Conservation (phyloP, 2,329 filamentous ascomycete species). For the Byssoonygena ceratinophila region DNA sequence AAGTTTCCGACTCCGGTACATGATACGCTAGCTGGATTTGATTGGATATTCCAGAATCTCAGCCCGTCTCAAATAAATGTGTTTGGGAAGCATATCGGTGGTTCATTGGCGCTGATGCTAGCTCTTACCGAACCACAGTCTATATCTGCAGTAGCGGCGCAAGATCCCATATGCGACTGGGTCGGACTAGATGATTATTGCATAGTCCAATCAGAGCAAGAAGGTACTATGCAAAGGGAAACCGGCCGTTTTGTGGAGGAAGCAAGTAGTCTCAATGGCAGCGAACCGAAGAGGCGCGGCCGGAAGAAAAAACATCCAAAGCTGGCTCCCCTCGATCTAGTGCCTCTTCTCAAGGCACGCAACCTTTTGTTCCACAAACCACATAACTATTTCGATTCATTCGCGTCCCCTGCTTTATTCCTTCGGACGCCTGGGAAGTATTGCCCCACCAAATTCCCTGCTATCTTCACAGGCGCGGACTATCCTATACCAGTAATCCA, state of each 20-base stretch:
- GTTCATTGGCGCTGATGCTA: conserved; percentile 36
- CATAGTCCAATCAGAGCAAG: conserved; percentile 12
- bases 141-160: conserved; percentile 26
- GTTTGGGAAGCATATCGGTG: conserved; percentile 31
- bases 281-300: conserved; percentile 10
- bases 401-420: conserved; percentile 36
- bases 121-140: conserved; percentile 32
- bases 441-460: conserved; percentile 27
- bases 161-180: conserved; percentile 34
- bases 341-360: conserved; percentile 29
- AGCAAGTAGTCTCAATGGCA: not conserved
- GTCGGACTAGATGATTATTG: conserved; percentile 34
- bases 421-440: conserved; percentile 34
- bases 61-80: conserved; percentile 24
- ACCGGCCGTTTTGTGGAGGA: not conserved
- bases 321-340: conserved; percentile 24
- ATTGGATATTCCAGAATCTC: conserved; percentile 30
- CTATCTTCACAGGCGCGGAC: conserved; percentile 27
- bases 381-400: conserved; percentile 35
- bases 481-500: conserved; percentile 28
- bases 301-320: conserved; percentile 16
- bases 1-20: conserved; percentile 32
- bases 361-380: conserved; percentile 29
- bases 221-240: not conserved
- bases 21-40: conserved; percentile 31